phyloP scores from a whole-genome alignment of 495 filamentous ascomycete species.

The Neurospora sp. region DNA sequence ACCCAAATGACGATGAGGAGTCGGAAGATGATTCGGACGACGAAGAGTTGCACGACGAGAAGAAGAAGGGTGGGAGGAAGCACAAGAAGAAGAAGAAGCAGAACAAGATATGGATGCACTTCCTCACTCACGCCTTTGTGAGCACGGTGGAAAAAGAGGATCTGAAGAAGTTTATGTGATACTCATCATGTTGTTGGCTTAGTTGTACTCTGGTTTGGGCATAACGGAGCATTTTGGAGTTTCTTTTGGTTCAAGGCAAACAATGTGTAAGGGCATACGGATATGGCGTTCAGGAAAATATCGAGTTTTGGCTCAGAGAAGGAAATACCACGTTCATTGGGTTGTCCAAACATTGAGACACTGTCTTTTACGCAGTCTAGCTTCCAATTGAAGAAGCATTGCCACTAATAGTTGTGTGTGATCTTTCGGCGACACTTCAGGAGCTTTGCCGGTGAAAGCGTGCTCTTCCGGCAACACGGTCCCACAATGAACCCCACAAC shows the following conservation, averaged over 20 bases:
- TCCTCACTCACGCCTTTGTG: conserved; percentile 71
- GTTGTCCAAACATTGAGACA: neutral
- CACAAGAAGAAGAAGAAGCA: conserved; percentile 40
- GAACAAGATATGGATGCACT: conserved; percentile 61
- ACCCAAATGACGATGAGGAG: conserved; percentile 2
- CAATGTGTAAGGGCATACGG: neutral
- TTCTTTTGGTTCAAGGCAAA: neutral
- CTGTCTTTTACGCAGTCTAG: neutral
- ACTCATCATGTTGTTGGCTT: too few species aligned
- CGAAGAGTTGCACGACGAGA: conserved; percentile 29
- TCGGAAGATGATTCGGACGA: conserved; percentile 2
- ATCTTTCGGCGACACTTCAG: neutral
- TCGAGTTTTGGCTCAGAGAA: neutral
- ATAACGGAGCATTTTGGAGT: neutral
- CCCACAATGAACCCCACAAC: neutral
- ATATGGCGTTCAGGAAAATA: neutral
- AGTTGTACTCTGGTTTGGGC: neutral
- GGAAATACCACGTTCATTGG: neutral
- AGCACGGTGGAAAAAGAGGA: conserved; percentile 55
- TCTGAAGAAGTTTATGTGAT: conserved; percentile 29
- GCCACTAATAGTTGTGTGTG: neutral
- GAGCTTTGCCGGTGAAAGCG: neutral
- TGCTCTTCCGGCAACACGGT: neutral
- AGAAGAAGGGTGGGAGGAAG: conserved; percentile 28
- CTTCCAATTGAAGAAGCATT: neutral